Percentiles rank a stretch among this genome's conserved stretches.
These are phyloP conservation scores for Zygosaccharomyces lentus DNA, from an alignment of 805 yeast species.

Conservation along the genomic window DNA sequence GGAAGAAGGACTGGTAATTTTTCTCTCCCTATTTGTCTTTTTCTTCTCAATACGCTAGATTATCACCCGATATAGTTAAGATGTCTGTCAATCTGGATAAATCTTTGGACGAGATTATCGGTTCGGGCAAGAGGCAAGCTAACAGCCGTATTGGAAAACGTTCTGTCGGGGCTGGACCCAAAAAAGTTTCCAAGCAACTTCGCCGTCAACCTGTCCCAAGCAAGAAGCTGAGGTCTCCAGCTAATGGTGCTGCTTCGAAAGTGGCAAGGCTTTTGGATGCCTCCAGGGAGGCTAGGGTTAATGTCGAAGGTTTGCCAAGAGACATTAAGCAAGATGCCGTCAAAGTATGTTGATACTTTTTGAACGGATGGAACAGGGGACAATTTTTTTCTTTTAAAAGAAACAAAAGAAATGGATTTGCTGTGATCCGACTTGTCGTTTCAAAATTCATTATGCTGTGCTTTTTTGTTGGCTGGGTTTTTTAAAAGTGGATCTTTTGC, in stretches of 20 bases:
- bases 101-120: slow-evolving; percentile 91
- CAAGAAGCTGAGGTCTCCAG: slow-evolving; percentile 29
- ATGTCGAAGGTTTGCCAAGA: slow-evolving; percentile 79
- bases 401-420: background rate
- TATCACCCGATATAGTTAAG: slow-evolving; percentile 8
- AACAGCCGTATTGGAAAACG: slow-evolving; percentile 35
- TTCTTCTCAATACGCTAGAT: background rate
- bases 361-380: background rate
- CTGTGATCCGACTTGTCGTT: background rate
- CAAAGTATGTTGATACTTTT: slow-evolving; percentile 60
- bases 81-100: slow-evolving; percentile 86
- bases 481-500: background rate
- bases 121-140: slow-evolving; percentile 46
- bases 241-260: slow-evolving; percentile 34
- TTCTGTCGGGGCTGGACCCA: slow-evolving; percentile 34
- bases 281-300: slow-evolving; percentile 70
- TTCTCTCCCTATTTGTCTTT: slow-evolving; percentile 9
- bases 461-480: background rate
- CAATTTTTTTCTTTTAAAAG: background rate
- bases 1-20: background rate
- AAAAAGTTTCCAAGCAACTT: slow-evolving; percentile 34
- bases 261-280: slow-evolving; percentile 41
- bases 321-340: slow-evolving; percentile 81
- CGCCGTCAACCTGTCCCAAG: slow-evolving; percentile 28
- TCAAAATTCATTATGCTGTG: background rate